Base-by-base conservation (phyloP, 2,329 filamentous ascomycete genomes). In the Coleophoma crateriformis region DNA sequence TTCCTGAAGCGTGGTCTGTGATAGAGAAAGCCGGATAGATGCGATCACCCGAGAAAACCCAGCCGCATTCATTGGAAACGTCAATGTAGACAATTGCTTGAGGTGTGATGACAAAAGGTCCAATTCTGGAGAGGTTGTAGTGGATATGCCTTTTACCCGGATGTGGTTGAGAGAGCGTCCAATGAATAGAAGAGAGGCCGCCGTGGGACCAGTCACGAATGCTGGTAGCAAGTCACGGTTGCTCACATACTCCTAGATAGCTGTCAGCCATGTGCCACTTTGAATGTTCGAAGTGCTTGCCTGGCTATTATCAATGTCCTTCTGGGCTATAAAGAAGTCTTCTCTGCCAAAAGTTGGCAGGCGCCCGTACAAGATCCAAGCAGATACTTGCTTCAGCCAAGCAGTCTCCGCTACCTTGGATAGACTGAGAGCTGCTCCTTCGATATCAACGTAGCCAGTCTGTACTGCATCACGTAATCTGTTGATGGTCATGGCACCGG, bases 121-220 rank as follows among this genome's bases (percentile, higher is more conserved):
- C 4, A 83, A 69, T 32, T 82, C 80, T 33, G 71, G 68, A 17
- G 61, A 73, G 56, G 46, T 71, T 65, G 13, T 70, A 68, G 50
- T 59, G 7, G 43, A 68, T 22, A 62, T 72, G 49, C 72, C 73
- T 57, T 73, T 76, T 14, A 79, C 76, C 45, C 87, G 79, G 48
- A 96, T 86, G 57, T 95, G 88, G 58, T 95, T 90, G 43, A 97
- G 73, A 0, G 90, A 95, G 56, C 87, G 88, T 11, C 94, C 94
- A 54, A 96, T 86, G 62, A 96, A 96, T 5, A 96, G 72, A 65
- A 97, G 89, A 0, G 91, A 96, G 3, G 81, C 77, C 7, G 89
- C 90, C 1, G 89, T 88, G 4, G 84, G 71, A 0, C 79, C 67
- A 1, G 84, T 84, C 7, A 96, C 88, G 62, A 96, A 95, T 12